Evolutionary conservation across 1,284 basidiomycete genomes (phyloP), one percentile per base, ranked within the genome.

Genomic region (Leccinum pseudoinsigne): DNA sequence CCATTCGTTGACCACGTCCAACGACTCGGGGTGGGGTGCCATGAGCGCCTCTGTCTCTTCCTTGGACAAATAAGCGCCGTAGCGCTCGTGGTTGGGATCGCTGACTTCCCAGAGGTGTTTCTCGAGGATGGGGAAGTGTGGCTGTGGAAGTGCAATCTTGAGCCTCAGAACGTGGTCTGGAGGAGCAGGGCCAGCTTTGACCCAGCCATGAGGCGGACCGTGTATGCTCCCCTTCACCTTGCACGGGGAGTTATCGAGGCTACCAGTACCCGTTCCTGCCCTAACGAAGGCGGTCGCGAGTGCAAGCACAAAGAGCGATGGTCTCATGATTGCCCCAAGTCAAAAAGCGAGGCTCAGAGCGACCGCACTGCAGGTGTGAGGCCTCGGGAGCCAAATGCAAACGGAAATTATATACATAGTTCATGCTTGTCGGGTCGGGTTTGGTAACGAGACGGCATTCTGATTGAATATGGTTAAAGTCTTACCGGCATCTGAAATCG

Each of bases 41-140:
- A 89, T 82, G 23, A 90, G 76, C 2, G 71, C 76, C 53, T 88
- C 85, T 9, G 88, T 84, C 67, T 89, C 83, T 53, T 82, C 83
- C 70, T 87, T 86, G 58, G 87, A 82, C 45, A 92, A 73, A 72
- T 92, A 84, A 34, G 83, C 77, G 0, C 90, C 90, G 69, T 92
- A 93, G 26, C 86, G 82, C 11, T 76, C 70, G 66, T 89, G 85
- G 62, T 77, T 71, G 11, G 90, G 84, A 68, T 87, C 81, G 74
- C 88, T 90, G 54, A 91, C 80, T 74, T 90, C 86, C 70, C 82
- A 85, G 9, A 93, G 78, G 62, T 86, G 84, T 57, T 81, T 69
- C 71, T 92, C 86, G 64, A 93, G 76, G 51, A 76, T 72, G 34
- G 75, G 67, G 68, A 92, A 87, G 67, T 87, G 82, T n/a, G 83